Evolutionary conservation across 768 basidiomycete species (phyloP), one percentile per base, ranked within the genome.

Genomic region (Hirschioporus abietinus): DNA sequence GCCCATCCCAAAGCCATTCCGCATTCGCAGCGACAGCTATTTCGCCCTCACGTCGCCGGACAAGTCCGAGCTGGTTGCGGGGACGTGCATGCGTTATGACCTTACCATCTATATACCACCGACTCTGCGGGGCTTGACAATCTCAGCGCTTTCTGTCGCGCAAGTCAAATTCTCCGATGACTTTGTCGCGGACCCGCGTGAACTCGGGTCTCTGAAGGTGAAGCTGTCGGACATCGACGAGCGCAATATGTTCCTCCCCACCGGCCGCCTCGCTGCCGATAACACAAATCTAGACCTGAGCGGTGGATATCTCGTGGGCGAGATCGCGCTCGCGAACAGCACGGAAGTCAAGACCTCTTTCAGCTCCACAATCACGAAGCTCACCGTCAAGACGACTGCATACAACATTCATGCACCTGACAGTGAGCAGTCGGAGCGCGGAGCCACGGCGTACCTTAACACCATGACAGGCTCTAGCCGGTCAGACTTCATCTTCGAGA

Each of bases 271-370:
- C 62, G 78, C 74, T 25, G 78, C 84, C 6, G 73, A 79, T 36
- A 68, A 75, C 17, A 68, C 82, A 67, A 67, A 72, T n/a, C 74
- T 86, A 34, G 83, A 86, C 70, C 75, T 84, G 3, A 80, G 74
- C 69, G 76, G 82, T 58, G 88, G 86, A 25, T 88, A 84, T 82
- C 81, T 88, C 63, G 84, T 86, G n/a, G 86, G 88, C 26, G 84
- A 84, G 64, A 80, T 81, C 58, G 74, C 82, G n/a, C 75, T 84
- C 69, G 76, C 79, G 23, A 75, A 81, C 34, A 73, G 72, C 65
- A 78, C 82, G 2, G 69, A 72, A 23, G 74, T 88, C 68, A 75
- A 70, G 17, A 86, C 84, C 0, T 83, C 85, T 76, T 78, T 80
- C 26, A 84, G 85, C 18, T 78, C 82, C 68, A 85, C 83, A 18